These are phyloP conservation scores for Sequoia sempervirens DNA, from an alignment of 75 land plant species.

Conservation along the genomic window DNA sequence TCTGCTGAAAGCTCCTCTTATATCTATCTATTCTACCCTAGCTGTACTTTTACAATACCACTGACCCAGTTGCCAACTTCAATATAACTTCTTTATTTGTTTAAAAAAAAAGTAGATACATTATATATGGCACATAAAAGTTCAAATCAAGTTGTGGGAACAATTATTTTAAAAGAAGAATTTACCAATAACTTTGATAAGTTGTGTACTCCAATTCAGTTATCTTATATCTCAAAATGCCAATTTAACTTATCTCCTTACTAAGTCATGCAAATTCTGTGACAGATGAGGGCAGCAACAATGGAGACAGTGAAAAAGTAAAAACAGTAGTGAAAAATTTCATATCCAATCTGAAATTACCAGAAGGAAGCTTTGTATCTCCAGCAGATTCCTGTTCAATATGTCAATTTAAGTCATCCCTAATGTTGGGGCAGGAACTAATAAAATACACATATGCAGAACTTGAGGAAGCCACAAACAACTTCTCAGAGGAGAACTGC, in stretches of 20 bases:
- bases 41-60: not conserved
- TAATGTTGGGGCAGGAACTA: constrained; percentile 37
- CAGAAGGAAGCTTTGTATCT: constrained; percentile 11
- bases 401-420: constrained; percentile 42
- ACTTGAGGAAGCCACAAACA: constrained; percentile 20
- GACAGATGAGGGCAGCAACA: not conserved
- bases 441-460: constrained; percentile 26
- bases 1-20: not conserved
- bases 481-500: not conserved
- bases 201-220: not conserved
- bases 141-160: not conserved
- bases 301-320: not conserved
- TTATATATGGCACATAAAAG: too few species aligned
- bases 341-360: not conserved
- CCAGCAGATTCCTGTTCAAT: constrained; percentile 48
- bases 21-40: not conserved
- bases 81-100: too few species aligned
- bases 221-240: not conserved
- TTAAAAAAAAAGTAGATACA: not conserved
- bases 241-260: not conserved
- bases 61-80: too few species aligned
- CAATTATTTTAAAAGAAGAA: too few species aligned
- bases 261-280: not conserved
- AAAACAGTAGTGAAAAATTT: not conserved
- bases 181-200: not conserved